phyloP scores from a whole-genome alignment of 2,329 filamentous ascomycete species.

The Hypoxylon sp. region DNA sequence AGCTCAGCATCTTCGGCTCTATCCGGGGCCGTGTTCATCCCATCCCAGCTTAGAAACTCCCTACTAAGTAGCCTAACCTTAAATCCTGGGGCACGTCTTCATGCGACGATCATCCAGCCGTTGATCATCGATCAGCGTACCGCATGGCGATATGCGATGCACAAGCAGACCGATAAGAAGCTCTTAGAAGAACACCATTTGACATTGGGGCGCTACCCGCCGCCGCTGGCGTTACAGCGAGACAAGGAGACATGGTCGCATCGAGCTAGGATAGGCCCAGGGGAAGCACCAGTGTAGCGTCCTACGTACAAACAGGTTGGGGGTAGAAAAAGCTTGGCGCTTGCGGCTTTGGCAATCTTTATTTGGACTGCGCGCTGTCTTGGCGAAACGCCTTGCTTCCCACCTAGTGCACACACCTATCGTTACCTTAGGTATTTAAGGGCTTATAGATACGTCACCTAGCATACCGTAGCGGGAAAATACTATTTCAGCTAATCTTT shows the following conservation, averaged over 20 bases:
- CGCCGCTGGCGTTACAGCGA: conserved; percentile 20
- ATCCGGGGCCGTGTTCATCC: neutral
- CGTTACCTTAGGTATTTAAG: too few relatives aligned
- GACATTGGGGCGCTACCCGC: neutral
- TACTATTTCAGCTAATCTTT: too few relatives aligned
- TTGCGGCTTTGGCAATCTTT: conserved; percentile 37
- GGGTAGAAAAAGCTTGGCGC: conserved; percentile 37
- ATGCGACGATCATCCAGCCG: neutral
- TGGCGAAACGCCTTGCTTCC: conserved; percentile 31
- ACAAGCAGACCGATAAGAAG: conserved; percentile 1
- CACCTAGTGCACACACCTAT: neutral
- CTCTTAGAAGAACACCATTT: neutral
- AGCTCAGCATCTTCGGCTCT: conserved; percentile 6
- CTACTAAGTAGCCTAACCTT: neutral
- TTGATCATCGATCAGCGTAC: neutral
- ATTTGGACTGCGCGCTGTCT: conserved; percentile 43
- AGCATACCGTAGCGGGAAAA: too few relatives aligned
- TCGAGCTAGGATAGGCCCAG: conserved; percentile 21
- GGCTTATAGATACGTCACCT: too few relatives aligned
- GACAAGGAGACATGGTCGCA: conserved; percentile 16
- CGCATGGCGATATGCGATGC: neutral
- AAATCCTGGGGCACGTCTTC: neutral
- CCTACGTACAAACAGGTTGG: too few relatives aligned
- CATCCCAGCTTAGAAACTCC: neutral
- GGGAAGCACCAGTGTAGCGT: neutral